Conservation (phyloP, 2,329 filamentous ascomycete species). For the Colletotrichum noveboracense region DNA sequence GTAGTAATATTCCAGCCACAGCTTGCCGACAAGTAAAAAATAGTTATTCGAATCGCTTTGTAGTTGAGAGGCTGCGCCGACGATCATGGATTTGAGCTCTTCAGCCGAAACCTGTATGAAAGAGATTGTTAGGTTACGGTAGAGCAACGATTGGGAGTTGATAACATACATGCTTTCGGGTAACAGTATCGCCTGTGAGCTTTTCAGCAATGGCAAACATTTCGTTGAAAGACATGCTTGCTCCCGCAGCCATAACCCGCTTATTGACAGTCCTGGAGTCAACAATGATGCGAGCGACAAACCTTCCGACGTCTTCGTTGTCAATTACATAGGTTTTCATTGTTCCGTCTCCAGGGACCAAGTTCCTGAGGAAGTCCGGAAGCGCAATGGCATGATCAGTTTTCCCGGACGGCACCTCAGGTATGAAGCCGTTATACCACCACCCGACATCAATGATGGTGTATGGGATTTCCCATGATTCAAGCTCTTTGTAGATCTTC, state of each 20-base stretch:
- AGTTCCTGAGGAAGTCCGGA: background rate
- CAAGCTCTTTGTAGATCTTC: background rate
- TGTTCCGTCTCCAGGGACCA: background rate
- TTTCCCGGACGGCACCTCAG: background rate
- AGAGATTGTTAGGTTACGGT: fast-evolving
- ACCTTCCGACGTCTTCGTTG: background rate
- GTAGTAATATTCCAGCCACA: background rate
- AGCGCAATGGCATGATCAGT: background rate
- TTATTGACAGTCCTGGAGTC: background rate
- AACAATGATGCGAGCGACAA: background rate
- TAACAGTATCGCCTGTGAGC: fast-evolving
- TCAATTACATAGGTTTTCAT: background rate
- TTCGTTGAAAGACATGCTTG: background rate
- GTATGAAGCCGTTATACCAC: background rate
- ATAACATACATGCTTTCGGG: background rate
- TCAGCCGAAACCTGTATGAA: background rate
- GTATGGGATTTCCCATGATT: fast-evolving
- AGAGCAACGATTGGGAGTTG: background rate
- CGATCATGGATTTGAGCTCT: background rate
- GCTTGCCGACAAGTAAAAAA: background rate
- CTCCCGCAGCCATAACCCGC: background rate
- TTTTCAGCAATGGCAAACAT: background rate
- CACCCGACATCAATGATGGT: background rate
- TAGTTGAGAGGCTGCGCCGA: background rate
- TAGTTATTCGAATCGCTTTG: background rate